phyloP scores from a whole-genome alignment of 106 monocot genomes.

The Amphibolis antarctica region DNA sequence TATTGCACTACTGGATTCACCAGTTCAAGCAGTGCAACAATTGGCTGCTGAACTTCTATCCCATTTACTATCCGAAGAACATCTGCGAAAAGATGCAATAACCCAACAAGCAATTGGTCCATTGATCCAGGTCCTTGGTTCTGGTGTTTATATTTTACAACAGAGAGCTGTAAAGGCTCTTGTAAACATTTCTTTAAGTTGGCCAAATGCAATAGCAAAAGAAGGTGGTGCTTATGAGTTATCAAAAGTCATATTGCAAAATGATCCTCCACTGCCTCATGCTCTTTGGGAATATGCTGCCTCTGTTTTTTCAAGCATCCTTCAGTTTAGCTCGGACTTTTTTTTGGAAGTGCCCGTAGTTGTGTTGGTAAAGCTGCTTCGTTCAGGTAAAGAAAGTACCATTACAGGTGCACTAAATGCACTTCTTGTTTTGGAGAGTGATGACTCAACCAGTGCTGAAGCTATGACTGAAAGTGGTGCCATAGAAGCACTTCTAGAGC shows the following conservation, averaged over 20 bases:
- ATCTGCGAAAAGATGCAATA: constrained; percentile 68
- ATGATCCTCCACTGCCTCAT: constrained; percentile 69
- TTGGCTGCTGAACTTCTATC: constrained; percentile 93
- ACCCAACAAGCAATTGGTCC: constrained; percentile 77
- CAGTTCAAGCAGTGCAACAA: constrained; percentile 79
- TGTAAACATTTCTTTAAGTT: constrained; percentile 54
- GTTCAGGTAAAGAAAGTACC: constrained; percentile 67
- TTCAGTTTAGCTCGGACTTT: constrained; percentile 82
- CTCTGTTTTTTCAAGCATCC: constrained; percentile 66
- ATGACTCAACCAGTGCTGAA: constrained; percentile 87
- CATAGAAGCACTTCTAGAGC: constrained; percentile 78
- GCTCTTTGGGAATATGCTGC: constrained; percentile 96
- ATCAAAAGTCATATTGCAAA: constrained; percentile 88
- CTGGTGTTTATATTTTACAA: constrained; percentile 69
- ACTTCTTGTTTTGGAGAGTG: constrained; percentile 78
- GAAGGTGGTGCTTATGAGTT: constrained; percentile 92
- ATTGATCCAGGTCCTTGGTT: constrained; percentile 78
- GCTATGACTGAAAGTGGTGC: constrained; percentile 94
- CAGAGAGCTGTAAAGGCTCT: constrained; percentile 90
- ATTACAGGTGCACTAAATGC: constrained; percentile 83
- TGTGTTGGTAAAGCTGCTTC: constrained; percentile 82
- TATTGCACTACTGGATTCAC: constrained; percentile 61
- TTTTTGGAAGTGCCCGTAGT: constrained; percentile 87
- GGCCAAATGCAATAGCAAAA: constrained; percentile 94
- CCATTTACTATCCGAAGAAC: constrained; percentile 77